phyloP scores from a whole-genome alignment of 2,329 filamentous ascomycete genomes.

The Didymella keratinophila region DNA sequence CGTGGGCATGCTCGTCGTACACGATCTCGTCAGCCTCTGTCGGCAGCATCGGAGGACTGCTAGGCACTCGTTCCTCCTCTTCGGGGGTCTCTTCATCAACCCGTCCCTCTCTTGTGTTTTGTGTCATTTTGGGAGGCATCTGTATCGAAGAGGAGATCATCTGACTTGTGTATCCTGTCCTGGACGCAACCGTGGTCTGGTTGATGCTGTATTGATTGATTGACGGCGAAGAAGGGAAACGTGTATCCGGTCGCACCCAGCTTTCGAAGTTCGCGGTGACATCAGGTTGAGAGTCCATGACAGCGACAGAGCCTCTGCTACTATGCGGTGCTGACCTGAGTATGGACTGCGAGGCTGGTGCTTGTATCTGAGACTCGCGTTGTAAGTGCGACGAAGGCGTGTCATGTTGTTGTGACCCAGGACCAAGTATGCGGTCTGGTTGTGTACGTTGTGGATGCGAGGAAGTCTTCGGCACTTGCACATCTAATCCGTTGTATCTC shows the following conservation, averaged over 20 bases:
- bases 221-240: conserved; percentile 50
- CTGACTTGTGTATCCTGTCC: conserved; percentile 44
- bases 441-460: conserved; percentile 44
- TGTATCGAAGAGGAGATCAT: conserved; percentile 42
- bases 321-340: conserved; percentile 30
- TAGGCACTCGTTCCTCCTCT: conserved; percentile 45
- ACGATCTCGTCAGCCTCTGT: conserved; percentile 26
- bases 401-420: conserved; percentile 29
- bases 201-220: conserved; percentile 47
- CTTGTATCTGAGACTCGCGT: conserved; percentile 29
- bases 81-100: conserved; percentile 24
- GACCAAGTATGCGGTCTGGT: conserved; percentile 29
- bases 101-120: conserved; percentile 10
- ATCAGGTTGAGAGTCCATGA: conserved; percentile 57
- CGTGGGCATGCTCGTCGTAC: conserved; percentile 40
- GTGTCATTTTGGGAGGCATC: conserved; percentile 39
- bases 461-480: conserved; percentile 51
- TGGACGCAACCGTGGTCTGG: conserved; percentile 43
- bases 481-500: conserved; percentile 26
- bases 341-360: conserved; percentile 28
- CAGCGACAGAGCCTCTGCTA: conserved; percentile 50
- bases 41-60: conserved; percentile 44
- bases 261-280: conserved; percentile 35
- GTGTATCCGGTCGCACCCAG: conserved; percentile 32
- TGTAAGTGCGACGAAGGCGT: conserved; percentile 35